These are phyloP conservation scores for Pythium rishiriense DNA, from an alignment of 352 stramenopile species.

Conservation along the genomic window DNA sequence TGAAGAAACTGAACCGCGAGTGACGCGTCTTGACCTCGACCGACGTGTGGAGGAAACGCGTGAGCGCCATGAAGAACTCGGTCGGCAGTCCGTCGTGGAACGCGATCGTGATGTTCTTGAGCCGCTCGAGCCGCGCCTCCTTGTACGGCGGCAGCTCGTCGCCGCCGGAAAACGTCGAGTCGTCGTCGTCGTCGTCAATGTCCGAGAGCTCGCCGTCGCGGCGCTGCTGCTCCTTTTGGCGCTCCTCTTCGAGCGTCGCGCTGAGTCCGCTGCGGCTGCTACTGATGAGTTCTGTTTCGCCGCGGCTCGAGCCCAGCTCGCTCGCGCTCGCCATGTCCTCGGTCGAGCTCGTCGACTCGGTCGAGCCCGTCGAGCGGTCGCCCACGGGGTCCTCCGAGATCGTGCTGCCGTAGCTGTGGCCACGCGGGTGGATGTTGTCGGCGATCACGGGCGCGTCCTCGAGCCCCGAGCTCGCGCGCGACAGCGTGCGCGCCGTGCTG, in stretches of 20 bases:
- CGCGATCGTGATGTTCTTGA: conserved; percentile 74
- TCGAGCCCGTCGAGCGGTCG: conserved; percentile 32
- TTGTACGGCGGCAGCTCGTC: conserved; percentile 66
- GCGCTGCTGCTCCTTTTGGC: conserved; percentile 16
- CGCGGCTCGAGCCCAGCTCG: conserved; percentile 34
- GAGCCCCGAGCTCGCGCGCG: conserved; percentile 18
- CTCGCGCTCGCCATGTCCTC: conserved; percentile 38
- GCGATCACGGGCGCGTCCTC: conserved; percentile 26
- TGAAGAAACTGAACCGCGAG: conserved; percentile 86
- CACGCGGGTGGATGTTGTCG: conserved; percentile 26
- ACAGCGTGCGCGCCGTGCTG: conserved; percentile 1
- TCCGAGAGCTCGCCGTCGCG: conserved; percentile 33
- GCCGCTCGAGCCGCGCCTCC: conserved; percentile 62
- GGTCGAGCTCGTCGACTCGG: conserved; percentile 32
- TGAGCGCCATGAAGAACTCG: conserved; percentile 77
- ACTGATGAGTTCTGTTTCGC: conserved; percentile 11
- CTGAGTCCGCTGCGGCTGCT: background rate
- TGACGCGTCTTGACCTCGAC: conserved; percentile 83
- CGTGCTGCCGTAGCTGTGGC: conserved; percentile 56
- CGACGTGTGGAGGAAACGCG: conserved; percentile 69
- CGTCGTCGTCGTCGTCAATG: conserved; percentile 33
- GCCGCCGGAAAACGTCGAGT: conserved; percentile 47
- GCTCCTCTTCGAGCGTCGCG: conserved; percentile 8
- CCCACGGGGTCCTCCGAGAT: conserved; percentile 34
- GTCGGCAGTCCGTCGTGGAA: conserved; percentile 80